Conservation (phyloP, 1,284 basidiomycete species). For the Waitea zeae region DNA sequence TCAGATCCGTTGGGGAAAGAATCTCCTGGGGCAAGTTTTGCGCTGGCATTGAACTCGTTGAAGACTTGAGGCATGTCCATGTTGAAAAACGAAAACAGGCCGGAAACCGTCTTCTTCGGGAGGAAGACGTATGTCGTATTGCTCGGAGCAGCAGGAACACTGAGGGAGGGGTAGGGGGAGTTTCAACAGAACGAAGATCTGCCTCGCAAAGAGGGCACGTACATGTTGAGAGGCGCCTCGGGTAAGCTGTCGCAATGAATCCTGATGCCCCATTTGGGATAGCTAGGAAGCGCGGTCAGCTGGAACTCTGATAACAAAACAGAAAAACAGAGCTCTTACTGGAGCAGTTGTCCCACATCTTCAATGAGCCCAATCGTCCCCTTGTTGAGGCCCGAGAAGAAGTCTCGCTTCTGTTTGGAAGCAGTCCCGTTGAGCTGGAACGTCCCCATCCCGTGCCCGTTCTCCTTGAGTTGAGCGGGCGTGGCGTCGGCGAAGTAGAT, state of each 20-base stretch:
- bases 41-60: slow-evolving; percentile 6
- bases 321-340: background rate
- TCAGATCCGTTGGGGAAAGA: too few species aligned
- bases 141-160: slow-evolving; percentile 10
- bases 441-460: slow-evolving; percentile 19
- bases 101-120: slow-evolving; percentile 14
- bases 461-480: slow-evolving; percentile 15
- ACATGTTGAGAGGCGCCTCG: slow-evolving; percentile 15
- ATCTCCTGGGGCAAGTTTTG: too few species aligned
- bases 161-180: slow-evolving; percentile 4
- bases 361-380: slow-evolving; percentile 2
- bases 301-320: too few species aligned
- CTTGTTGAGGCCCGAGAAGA: background rate
- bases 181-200: background rate
- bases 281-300: slow-evolving; percentile 10
- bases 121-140: slow-evolving; percentile 19
- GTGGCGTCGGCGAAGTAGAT: slow-evolving; percentile 21
- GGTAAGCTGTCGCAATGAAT: slow-evolving; percentile 19
- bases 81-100: slow-evolving; percentile 15
- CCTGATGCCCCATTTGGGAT: slow-evolving; percentile 23
- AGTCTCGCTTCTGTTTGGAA: slow-evolving; percentile 5
- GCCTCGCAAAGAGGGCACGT: slow-evolving; percentile 3
- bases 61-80: slow-evolving; percentile 15
- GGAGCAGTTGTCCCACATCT: slow-evolving; percentile 1
- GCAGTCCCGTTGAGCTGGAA: slow-evolving; percentile 14